A percentile compares a stretch with the other conserved stretches of the same genome.
Conservation (phyloP, 83 land plant species). For the Isoetes engelmannii region DNA sequence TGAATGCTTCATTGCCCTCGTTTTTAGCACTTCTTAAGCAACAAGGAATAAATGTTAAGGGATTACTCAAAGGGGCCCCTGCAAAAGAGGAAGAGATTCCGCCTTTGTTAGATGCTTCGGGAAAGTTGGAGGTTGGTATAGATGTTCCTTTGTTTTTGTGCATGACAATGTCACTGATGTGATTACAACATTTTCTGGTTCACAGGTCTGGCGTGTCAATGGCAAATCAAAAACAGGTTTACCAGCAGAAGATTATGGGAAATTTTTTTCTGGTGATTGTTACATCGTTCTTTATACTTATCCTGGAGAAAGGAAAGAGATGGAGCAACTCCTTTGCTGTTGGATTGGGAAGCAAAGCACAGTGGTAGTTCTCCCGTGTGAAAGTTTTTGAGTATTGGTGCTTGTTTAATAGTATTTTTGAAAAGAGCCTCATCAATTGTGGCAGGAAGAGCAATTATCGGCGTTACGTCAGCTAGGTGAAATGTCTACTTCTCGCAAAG, state of each 20-base stretch:
- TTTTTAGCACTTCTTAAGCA: slow-evolving; percentile 78
- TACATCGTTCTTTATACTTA: slow-evolving; percentile 83
- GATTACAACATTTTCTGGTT: background rate
- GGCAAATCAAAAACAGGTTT: slow-evolving; percentile 61
- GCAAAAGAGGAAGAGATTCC: slow-evolving; percentile 75
- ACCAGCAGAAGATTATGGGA: slow-evolving; percentile 69
- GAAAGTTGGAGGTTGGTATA: slow-evolving; percentile 68
- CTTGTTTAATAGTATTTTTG: background rate
- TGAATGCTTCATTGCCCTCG: background rate
- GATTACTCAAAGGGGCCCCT: slow-evolving; percentile 50
- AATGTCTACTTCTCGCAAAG: slow-evolving; percentile 65
- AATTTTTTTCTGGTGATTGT: slow-evolving; percentile 83
- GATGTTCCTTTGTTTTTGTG: background rate
- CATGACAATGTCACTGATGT: slow-evolving; percentile 5
- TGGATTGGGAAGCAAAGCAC: slow-evolving; percentile 81
- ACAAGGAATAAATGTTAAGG: slow-evolving; percentile 85
- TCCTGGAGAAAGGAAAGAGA: slow-evolving; percentile 68
- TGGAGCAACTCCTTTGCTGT: slow-evolving; percentile 61
- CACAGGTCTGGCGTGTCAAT: slow-evolving; percentile 82
- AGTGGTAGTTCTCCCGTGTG: slow-evolving; percentile 37
- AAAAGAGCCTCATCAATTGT: background rate
- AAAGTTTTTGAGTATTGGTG: background rate
- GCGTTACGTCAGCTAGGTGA: slow-evolving; percentile 52
- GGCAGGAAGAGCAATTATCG: slow-evolving; percentile 67
- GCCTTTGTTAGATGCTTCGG: slow-evolving; percentile 67